These are phyloP conservation scores for Rosa hybrid DNA, from an alignment of 331 rosid genomes.

Conservation along the genomic window DNA sequence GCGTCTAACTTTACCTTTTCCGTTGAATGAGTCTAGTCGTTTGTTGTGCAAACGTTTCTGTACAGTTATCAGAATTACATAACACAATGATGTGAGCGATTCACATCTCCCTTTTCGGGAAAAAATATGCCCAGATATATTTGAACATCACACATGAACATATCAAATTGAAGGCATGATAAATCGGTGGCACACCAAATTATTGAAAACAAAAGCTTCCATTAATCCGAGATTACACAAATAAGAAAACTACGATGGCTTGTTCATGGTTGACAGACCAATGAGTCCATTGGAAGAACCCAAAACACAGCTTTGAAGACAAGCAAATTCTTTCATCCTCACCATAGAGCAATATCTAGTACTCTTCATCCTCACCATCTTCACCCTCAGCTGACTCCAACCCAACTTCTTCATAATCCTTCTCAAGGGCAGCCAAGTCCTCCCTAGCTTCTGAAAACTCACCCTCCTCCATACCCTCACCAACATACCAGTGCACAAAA, in stretches of 20 bases:
- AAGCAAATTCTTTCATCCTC: background rate
- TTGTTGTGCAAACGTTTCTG: background rate
- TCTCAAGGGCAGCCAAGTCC: constrained; percentile 49
- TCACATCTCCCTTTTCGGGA: background rate
- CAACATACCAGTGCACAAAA: constrained; percentile 51
- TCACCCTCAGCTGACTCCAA: constrained; percentile 49
- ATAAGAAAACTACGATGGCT: background rate
- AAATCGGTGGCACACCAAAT: background rate
- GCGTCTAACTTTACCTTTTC: background rate
- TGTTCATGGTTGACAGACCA: constrained; percentile 22
- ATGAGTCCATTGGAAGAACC: constrained; percentile 42
- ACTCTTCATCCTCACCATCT: constrained; percentile 49
- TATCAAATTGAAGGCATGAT: background rate
- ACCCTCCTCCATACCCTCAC: constrained; percentile 56
- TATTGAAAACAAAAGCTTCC: background rate
- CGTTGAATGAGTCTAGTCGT: background rate
- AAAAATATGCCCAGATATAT: background rate
- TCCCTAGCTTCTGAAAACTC: constrained; percentile 46
- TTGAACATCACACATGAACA: background rate
- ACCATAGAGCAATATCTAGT: background rate
- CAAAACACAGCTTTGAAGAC: background rate
- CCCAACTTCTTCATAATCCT: constrained; percentile 54
- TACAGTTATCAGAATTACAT: constrained; percentile 8
- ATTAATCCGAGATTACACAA: background rate
- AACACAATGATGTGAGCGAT: background rate